Conservation (phyloP, 2,329 filamentous ascomycete genomes). For the Laburnicola sp. region DNA sequence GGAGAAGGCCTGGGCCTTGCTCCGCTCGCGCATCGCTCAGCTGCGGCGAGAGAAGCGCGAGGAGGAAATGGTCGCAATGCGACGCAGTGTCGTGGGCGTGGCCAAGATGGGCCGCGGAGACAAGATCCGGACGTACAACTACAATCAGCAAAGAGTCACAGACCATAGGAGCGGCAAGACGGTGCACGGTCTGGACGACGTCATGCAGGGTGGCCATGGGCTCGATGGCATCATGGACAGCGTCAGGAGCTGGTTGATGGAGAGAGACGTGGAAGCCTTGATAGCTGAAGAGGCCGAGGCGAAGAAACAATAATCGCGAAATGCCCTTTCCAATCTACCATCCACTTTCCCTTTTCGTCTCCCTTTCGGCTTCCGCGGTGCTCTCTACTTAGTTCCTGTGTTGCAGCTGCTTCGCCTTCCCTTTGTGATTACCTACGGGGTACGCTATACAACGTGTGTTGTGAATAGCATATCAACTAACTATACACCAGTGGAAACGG, state of each 20-base stretch:
- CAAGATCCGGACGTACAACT: conserved; percentile 94
- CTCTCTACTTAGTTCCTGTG: too few relatives aligned
- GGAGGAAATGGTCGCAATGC: conserved; percentile 72
- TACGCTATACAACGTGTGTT: too few relatives aligned
- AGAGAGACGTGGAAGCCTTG: conserved; percentile 72
- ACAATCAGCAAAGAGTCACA: conserved; percentile 75
- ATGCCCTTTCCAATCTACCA: neutral
- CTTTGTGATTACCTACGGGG: too few relatives aligned
- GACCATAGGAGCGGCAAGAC: conserved; percentile 84
- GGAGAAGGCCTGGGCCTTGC: conserved; percentile 80
- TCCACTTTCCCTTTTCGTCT: too few relatives aligned
- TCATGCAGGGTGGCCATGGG: conserved; percentile 74
- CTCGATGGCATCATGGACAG: conserved; percentile 78
- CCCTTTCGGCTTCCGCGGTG: too few relatives aligned
- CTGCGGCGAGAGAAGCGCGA: conserved; percentile 79
- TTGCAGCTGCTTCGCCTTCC: too few relatives aligned
- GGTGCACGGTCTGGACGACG: conserved; percentile 75
- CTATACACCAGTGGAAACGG: too few relatives aligned
- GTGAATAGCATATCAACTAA: too few relatives aligned
- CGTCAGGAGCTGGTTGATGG: conserved; percentile 73
- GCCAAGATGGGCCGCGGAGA: conserved; percentile 83
- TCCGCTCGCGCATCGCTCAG: conserved; percentile 82
- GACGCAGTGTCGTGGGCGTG: conserved; percentile 78
- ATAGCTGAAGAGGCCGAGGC: conserved; percentile 48
- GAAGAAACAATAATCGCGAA: conserved; percentile 20